Evolutionary conservation across 108 stramenopile species (phyloP), one percentile per base, ranked within the genome.

Genomic region (Cyclostephanos invisitatus): DNA sequence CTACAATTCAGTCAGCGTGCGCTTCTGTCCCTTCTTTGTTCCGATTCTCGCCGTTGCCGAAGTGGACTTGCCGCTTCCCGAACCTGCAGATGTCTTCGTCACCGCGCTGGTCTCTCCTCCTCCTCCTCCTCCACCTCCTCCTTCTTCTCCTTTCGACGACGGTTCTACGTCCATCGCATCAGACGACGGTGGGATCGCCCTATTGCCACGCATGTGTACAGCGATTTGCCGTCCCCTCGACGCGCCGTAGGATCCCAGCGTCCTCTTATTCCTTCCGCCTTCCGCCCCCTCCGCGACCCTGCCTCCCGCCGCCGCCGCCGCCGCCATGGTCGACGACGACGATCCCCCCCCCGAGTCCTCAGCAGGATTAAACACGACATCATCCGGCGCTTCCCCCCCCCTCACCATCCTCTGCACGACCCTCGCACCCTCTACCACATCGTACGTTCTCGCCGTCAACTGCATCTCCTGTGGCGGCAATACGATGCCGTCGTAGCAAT

Each of bases 371-470:
- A 40, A 11, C 1, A 46, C 44, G 44, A 46, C 44, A 14, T 3
- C 44, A 3, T 46, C 15, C 44, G 78, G 68, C 40, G 42, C 35
- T 24, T 70, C 75, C 0, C 75, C 75, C 27, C 80, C 75, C 27
- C 58, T 42, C 32, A 81, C 78, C 85, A 90, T 88, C 22, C 72
- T 68, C 50, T 85, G 83, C 7, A 75, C 80, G 7, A 78, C 81
- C 48, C 81, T 80, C 15, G 88, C 87, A 15, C 89, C 84, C 66
- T 84, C 89, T 37, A 94, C 88, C 22, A 94, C 82, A 84, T 94
- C 93, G 77, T 81, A 94, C 32, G 93, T 91, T 20, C 93, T 70
- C 7, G 85, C 81, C 51, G 89, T 91, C 63, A 94, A 63, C 62
- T 86, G 86, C 42, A 90, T 75, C 11, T 74, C 75, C 27, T 73